A percentile compares a stretch with the other conserved stretches of the same genome.
Evolutionary conservation across 805 yeast species (phyloP).

Genomic region (Tetrapisispora phaffii): DNA sequence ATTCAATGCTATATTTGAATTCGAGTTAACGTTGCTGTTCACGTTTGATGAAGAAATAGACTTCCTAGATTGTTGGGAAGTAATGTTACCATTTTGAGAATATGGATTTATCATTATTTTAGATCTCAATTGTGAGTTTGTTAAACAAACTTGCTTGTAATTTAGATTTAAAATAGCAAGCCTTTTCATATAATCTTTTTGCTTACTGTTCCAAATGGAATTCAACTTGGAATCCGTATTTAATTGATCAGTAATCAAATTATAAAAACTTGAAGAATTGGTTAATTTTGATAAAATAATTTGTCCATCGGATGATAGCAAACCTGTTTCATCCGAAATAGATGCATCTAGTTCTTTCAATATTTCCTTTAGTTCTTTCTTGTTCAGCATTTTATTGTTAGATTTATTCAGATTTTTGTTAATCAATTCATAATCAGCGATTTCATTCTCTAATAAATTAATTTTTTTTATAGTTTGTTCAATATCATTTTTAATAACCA

Average conservation of each 20-base stretch:
- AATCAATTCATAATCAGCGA: constrained; percentile 9
- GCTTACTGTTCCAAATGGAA: constrained; percentile 17
- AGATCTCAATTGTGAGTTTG: constrained; percentile 18
- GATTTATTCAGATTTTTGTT: constrained; percentile 18
- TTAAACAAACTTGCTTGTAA: constrained; percentile 17
- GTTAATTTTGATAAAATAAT: constrained; percentile 17
- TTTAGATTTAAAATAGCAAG: constrained; percentile 16
- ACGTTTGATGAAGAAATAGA: not conserved
- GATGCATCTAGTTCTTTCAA: constrained; percentile 17
- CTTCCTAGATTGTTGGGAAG: not conserved
- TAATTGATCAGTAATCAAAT: constrained; percentile 21
- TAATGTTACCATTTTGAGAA: not conserved
- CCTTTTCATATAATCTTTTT: constrained; percentile 13
- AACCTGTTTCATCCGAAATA: constrained; percentile 21
- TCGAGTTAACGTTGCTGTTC: not conserved
- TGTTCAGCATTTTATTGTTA: not conserved
- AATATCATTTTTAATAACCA: constrained; percentile 7
- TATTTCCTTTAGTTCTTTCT: constrained; percentile 5
- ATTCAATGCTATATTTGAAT: not conserved
- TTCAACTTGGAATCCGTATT: constrained; percentile 20
- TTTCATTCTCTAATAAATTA: constrained; percentile 13
- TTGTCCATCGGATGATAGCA: constrained; percentile 20
- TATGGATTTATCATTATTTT: constrained; percentile 17
- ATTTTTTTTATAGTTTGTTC: constrained; percentile 7
- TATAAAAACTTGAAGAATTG: constrained; percentile 14